Evolutionary conservation across 768 basidiomycete genomes (phyloP).

Genomic region (Lentinula detonsa): DNA sequence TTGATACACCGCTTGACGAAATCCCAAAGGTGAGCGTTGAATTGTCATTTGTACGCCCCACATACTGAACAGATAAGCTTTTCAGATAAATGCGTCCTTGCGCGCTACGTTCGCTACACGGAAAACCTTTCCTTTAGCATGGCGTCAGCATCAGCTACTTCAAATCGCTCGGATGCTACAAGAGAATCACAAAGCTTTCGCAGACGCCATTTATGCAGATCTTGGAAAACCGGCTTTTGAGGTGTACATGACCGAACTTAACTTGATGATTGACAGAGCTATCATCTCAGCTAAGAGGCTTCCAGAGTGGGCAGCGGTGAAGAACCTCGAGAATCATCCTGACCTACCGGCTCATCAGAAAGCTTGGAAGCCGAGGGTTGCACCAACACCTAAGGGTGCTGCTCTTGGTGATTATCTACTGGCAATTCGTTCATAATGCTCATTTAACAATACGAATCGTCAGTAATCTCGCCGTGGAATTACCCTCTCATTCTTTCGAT

Average conservation of each 20-base stretch:
- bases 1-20: not conserved
- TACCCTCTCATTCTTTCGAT: conserved; percentile 53
- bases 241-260: conserved; percentile 13
- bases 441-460: conserved; percentile 21
- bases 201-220: conserved; percentile 13
- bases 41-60: not conserved
- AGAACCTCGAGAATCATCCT: conserved; percentile 9
- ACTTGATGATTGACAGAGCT: conserved; percentile 10
- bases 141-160: conserved; percentile 18
- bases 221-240: conserved; percentile 17
- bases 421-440: not conserved
- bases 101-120: conserved; percentile 15
- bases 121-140: conserved; percentile 16
- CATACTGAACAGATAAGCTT: not conserved
- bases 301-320: conserved; percentile 16
- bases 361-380: conserved; percentile 15
- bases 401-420: conserved; percentile 13
- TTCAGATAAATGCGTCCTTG: conserved; percentile 10
- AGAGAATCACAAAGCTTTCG: conserved; percentile 17
- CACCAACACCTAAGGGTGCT: conserved; percentile 18
- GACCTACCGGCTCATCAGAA: conserved; percentile 9
- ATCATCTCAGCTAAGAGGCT: conserved; percentile 14
- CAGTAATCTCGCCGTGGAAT: conserved; percentile 44
- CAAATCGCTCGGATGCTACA: conserved; percentile 17
- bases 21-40: not conserved